Evolutionary conservation across 768 basidiomycete genomes (phyloP), one percentile per base, ranked within the genome.

Genomic region (Lyophyllum decastes): DNA sequence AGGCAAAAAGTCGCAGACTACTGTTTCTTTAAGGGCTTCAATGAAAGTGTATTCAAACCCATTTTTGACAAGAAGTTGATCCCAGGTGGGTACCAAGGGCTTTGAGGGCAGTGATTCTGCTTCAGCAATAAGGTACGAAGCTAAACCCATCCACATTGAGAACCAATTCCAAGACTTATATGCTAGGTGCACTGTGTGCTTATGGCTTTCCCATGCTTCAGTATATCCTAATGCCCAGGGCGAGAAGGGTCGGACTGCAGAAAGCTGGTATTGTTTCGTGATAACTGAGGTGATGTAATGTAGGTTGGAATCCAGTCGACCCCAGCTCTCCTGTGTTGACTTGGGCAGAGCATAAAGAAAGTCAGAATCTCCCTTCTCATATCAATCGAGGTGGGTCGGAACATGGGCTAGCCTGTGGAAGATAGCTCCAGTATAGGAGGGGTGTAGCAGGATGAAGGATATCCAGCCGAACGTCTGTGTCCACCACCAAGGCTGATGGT

Each of bases 91-190:
- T 19, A 21, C 21, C 44, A 4, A 2, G 19, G 19, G 12, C 22
- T 22, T 7, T 4, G 14, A 38, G 35, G 35, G 35, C n/a, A n/a
- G n/a, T n/a, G n/a, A n/a, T n/a, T n/a, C n/a, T n/a, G n/a, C n/a
- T n/a, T n/a, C n/a, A n/a, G 58, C 54, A n/a, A 62, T 49, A 8
- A 59, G 6, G 33, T 49, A 49, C 2, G 54, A 61, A 19, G 57
- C 11, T n/a, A 62, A 44, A 16, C 61, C 54, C 54, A 62, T 59
- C 54, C 58, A 62, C 11, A 55, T 22, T 4, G 27, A 7, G 40
- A 54, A 55, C 61, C 61, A 58, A 4, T 45, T 25, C 30, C 49
- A 17, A 10, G 48, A 30, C 10, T n/a, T 34, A 16, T 25, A 4
- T 12, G 40, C 12, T 25, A 21, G 27, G 19, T 7, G 19, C 2